A percentile compares a stretch with the other conserved stretches of the same genome.
These are phyloP conservation scores for Rhodotorula taiwanensis DNA, from an alignment of 768 basidiomycete genomes.

Conservation along the genomic window DNA sequence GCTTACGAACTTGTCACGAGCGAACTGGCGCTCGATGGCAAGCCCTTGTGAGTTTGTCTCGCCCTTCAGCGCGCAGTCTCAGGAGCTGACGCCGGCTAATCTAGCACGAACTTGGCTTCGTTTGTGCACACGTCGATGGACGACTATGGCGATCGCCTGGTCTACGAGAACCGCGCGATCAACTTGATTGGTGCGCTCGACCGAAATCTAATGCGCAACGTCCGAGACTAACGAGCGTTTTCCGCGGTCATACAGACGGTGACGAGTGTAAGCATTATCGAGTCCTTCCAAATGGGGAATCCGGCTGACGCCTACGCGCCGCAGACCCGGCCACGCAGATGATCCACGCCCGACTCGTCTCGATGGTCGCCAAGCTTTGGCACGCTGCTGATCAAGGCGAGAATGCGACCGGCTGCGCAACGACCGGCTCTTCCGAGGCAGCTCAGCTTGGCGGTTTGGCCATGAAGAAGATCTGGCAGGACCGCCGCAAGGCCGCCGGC, in stretches of 20 bases:
- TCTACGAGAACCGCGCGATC: conserved; percentile 53
- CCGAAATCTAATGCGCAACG: too few relatives aligned
- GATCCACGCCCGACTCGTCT: conserved; percentile 52
- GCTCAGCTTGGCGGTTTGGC: conserved; percentile 67
- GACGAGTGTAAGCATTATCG: conserved; percentile 53
- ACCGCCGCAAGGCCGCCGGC: conserved; percentile 57
- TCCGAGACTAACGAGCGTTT: too few relatives aligned
- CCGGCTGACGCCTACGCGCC: too few relatives aligned
- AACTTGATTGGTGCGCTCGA: conserved; percentile 52
- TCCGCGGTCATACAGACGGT: too few relatives aligned
- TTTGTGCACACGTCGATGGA: conserved; percentile 54
- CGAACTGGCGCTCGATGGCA: conserved; percentile 44
- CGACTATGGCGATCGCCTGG: conserved; percentile 39
- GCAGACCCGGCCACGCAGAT: conserved; percentile 53
- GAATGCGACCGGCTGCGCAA: conserved; percentile 61
- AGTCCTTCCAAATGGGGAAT: too few relatives aligned
- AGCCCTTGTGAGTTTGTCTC: conserved; percentile 2
- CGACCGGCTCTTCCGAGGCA: conserved; percentile 61
- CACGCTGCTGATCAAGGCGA: conserved; percentile 53
- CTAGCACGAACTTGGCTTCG: conserved; percentile 59
- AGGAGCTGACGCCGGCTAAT: conserved; percentile 48
- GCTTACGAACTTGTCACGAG: conserved; percentile 50
- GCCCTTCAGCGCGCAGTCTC: background rate
- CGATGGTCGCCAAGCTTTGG: conserved; percentile 63
- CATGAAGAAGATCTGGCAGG: conserved; percentile 66